These are phyloP conservation scores for Eucalyptus urophylla DNA, from an alignment of 345 rosid genomes.

Conservation along the genomic window DNA sequence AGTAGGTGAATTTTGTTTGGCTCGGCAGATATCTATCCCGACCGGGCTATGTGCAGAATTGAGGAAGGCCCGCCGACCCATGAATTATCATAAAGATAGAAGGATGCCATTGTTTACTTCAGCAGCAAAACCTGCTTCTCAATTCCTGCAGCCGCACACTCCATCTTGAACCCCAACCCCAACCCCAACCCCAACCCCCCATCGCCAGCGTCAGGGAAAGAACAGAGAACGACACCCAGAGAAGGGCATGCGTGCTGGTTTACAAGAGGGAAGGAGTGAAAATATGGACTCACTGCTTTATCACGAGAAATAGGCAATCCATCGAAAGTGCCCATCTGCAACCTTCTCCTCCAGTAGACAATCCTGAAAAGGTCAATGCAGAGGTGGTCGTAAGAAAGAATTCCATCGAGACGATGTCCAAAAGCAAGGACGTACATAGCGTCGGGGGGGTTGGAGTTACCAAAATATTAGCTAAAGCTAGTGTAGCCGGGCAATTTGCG, in stretches of 20 bases:
- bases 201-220: neutral
- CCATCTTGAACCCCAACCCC: neutral
- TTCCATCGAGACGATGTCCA: neutral
- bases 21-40: neutral
- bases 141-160: neutral
- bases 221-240: neutral
- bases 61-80: neutral
- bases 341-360: neutral
- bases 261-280: neutral
- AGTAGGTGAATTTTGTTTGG: neutral
- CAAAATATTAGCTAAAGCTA: neutral
- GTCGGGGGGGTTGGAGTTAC: neutral
- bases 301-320: slow-evolving; percentile 88
- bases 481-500: neutral
- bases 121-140: neutral
- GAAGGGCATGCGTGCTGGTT: too few relatives aligned
- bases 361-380: neutral
- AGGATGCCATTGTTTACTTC: neutral
- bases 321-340: slow-evolving; percentile 71
- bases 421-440: neutral
- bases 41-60: neutral
- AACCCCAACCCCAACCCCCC: neutral
- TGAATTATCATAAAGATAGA: neutral
- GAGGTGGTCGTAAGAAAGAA: neutral
- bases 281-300: slow-evolving; percentile 47